Evolutionary conservation across 1,284 basidiomycete species (phyloP), one percentile per base, ranked within the genome.

Genomic region (Trametes polyzona): DNA sequence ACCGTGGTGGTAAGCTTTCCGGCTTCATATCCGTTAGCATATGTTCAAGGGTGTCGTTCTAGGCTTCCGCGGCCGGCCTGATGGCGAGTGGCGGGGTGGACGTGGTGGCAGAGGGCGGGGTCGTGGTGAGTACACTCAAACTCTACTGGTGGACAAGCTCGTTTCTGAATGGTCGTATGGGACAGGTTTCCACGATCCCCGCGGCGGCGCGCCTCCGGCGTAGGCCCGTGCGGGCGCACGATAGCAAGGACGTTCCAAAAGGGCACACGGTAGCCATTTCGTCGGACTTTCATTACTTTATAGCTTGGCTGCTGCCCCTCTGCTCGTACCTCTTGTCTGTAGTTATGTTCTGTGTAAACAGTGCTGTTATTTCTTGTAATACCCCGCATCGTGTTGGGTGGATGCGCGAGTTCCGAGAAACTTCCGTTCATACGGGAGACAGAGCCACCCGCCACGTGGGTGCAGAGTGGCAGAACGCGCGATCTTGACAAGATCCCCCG

Each of bases 91-190:
- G 73, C 71, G 78, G 29, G 70, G 70, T 2, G 74, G 76, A 16
- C 74, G 79, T 35, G 75, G 78, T 47, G 77, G 78, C 2, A 73
- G 80, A 19, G 76, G 78, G 0, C 74, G 80, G 43, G 80, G 77
- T 43, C 69, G 73, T 32, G 71, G 74, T 68, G 40, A 58, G 67
- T 46, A 16, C 32, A 39, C 17, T 39, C 16, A 35, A 36, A n/a
- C 11, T 46, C 33, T 21, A 21, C 32, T 32, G n/a, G n/a, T 21
- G 4, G 16, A 37, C 19, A 21, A 36, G 3, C 5, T n/a, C 10
- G 16, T 23, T 19, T 11, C 39, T 52, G 12, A 52, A n/a, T 11
- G 30, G 9, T 17, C 51, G 6, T 30, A 14, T 42, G 14, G 23
- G 29, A 5, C 49, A 63, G 62, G 62, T 7, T 57, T 51, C 36